phyloP scores from a whole-genome alignment of 2,329 filamentous ascomycete genomes.

The Ilyonectria destructans region DNA sequence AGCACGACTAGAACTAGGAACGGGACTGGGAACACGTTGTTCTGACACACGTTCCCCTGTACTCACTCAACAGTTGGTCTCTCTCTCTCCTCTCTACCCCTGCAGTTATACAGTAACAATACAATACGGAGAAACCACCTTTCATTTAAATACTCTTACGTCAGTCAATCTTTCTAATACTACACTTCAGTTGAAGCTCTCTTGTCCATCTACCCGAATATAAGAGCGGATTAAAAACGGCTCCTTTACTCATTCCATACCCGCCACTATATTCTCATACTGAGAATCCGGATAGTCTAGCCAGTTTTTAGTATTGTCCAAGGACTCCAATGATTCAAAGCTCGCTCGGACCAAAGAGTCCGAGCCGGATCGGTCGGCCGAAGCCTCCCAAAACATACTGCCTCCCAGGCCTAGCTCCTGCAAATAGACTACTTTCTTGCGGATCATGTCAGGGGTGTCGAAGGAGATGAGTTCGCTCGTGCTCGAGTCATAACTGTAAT shows the following conservation, averaged over 20 bases:
- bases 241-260: not conserved
- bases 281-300: slow-evolving; percentile 67
- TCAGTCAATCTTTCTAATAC: too few relatives aligned
- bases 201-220: too few relatives aligned
- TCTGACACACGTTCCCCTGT: too few relatives aligned
- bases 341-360: slow-evolving; percentile 72
- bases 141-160: too few relatives aligned
- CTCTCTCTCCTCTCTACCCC: too few relatives aligned
- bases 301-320: slow-evolving; percentile 65
- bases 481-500: slow-evolving; percentile 78
- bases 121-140: too few relatives aligned
- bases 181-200: too few relatives aligned
- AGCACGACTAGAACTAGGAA: too few relatives aligned
- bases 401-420: slow-evolving; percentile 76
- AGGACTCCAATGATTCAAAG: slow-evolving; percentile 56
- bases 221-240: too few relatives aligned
- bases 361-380: slow-evolving; percentile 73
- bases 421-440: slow-evolving; percentile 77
- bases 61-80: too few relatives aligned
- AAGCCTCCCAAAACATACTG: slow-evolving; percentile 90
- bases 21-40: too few relatives aligned
- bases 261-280: slow-evolving; percentile 66
- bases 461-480: slow-evolving; percentile 79
- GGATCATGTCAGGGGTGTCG: slow-evolving; percentile 73
- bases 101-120: too few relatives aligned